Conservation (phyloP, 495 filamentous ascomycete species). For the Annulohypoxylon nitens region DNA sequence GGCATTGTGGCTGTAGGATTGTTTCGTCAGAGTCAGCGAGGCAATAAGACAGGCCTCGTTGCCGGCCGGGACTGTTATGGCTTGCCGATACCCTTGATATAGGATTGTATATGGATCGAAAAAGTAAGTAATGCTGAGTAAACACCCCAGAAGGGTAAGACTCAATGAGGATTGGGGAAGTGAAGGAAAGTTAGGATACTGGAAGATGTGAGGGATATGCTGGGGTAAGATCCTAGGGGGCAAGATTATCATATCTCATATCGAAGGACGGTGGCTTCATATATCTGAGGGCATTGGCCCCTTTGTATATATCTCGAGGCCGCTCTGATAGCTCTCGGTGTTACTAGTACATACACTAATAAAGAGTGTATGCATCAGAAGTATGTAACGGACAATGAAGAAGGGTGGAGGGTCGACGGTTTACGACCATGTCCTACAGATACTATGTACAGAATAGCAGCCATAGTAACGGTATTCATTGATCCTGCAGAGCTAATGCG, state of each 20-base stretch:
- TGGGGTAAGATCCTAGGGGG: background rate
- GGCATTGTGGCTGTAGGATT: conserved; percentile 37
- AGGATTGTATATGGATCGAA: background rate
- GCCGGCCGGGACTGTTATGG: conserved; percentile 4
- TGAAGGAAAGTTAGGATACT: conserved; percentile 16
- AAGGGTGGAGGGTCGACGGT: conserved; percentile 19
- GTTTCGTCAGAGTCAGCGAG: conserved; percentile 14
- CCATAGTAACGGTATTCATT: conserved; percentile 21
- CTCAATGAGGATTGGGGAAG: background rate
- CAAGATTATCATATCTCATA: conserved; percentile 10
- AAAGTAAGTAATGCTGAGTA: conserved; percentile 21
- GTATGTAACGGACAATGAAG: conserved; percentile 28
- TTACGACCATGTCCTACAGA: conserved; percentile 10
- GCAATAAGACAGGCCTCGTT: conserved; percentile 20
- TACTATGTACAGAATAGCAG: conserved; percentile 18
- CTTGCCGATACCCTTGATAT: background rate
- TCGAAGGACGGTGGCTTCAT: conserved; percentile 33
- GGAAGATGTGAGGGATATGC: conserved; percentile 5
- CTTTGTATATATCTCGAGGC: conserved; percentile 33
- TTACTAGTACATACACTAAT: conserved; percentile 9
- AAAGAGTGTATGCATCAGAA: conserved; percentile 18
- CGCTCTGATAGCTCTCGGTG: conserved; percentile 1
- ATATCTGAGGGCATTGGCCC: conserved; percentile 20
- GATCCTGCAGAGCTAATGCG: conserved; percentile 40
- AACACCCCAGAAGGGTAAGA: conserved; percentile 18